Conservation (phyloP, 2,329 filamentous ascomycete genomes). For the Aspergillus fijiensis region DNA sequence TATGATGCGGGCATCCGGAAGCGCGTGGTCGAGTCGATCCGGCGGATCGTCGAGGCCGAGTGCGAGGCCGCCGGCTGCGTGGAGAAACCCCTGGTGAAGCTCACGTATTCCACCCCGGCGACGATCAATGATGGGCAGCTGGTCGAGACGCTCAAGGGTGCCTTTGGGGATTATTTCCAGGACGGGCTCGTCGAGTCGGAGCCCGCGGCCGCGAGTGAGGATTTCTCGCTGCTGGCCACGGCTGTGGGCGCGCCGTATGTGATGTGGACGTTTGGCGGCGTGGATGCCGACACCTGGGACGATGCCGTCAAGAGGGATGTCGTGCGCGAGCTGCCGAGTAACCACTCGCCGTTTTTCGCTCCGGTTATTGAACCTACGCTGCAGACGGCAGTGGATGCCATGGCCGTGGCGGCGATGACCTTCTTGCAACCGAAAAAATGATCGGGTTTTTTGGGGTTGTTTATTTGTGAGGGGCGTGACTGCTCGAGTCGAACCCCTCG, state of each 20-base stretch:
- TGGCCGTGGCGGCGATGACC: constrained; percentile 52
- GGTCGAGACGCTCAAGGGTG: constrained; percentile 43
- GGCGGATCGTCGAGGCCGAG: constrained; percentile 54
- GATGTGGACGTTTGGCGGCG: constrained; percentile 59
- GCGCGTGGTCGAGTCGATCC: constrained; percentile 38
- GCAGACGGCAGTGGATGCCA: constrained; percentile 51
- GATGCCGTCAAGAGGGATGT: constrained; percentile 47
- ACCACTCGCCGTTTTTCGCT: constrained; percentile 59
- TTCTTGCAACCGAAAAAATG: constrained; percentile 20
- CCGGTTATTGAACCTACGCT: constrained; percentile 59
- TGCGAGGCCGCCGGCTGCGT: constrained; percentile 50
- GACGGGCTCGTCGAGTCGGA: constrained; percentile 40
- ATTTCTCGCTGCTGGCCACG: constrained; percentile 57
- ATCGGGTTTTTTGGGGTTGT: neutral
- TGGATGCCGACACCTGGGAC: constrained; percentile 51
- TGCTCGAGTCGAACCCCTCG: neutral
- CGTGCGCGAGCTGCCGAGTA: constrained; percentile 53
- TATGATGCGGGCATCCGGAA: constrained; percentile 33
- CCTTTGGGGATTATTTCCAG: constrained; percentile 50
- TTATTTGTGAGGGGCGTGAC: neutral
- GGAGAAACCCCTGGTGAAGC: constrained; percentile 45
- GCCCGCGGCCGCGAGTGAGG: constrained; percentile 53
- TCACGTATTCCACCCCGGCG: constrained; percentile 47
- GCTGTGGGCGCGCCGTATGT: constrained; percentile 50
- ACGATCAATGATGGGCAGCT: constrained; percentile 53